Evolutionary conservation across 441 rosid genomes (phyloP).

Genomic region (Capsella rubella): DNA sequence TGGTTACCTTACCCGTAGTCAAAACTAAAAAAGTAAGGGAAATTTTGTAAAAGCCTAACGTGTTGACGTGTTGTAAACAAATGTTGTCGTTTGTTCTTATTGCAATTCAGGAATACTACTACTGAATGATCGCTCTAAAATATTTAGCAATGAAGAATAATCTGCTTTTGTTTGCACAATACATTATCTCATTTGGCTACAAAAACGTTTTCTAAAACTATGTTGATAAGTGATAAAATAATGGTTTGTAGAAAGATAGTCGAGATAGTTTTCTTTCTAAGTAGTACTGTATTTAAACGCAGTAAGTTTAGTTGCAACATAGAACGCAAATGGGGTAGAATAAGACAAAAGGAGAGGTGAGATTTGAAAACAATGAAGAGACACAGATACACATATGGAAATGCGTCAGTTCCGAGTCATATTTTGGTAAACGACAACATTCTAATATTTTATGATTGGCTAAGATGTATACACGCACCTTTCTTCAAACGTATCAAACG

Average conservation of each 20-base stretch:
- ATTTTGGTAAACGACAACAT: constrained; percentile 28
- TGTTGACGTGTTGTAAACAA: background rate
- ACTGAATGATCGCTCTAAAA: background rate
- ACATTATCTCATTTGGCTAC: background rate
- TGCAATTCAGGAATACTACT: background rate
- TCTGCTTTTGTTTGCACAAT: background rate
- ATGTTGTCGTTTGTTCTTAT: background rate
- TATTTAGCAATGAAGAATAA: background rate
- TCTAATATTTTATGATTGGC: background rate
- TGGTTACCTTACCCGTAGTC: background rate
- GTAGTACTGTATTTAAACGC: background rate
- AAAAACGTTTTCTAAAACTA: background rate
- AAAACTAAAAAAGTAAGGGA: background rate
- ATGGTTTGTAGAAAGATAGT: too few species aligned
- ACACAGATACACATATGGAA: constrained; percentile 10
- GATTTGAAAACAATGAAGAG: constrained; percentile 28
- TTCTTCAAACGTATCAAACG: constrained; percentile 1
- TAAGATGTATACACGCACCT: background rate
- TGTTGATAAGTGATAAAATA: too few species aligned
- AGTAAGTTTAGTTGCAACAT: background rate
- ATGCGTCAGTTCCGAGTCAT: constrained; percentile 40
- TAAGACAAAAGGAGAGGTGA: constrained; percentile 12
- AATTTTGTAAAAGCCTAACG: background rate
- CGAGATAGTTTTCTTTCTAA: background rate
- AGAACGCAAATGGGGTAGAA: constrained; percentile 35